Evolutionary conservation across 805 yeast species (phyloP).

Genomic region (Lipomyces kockii): DNA sequence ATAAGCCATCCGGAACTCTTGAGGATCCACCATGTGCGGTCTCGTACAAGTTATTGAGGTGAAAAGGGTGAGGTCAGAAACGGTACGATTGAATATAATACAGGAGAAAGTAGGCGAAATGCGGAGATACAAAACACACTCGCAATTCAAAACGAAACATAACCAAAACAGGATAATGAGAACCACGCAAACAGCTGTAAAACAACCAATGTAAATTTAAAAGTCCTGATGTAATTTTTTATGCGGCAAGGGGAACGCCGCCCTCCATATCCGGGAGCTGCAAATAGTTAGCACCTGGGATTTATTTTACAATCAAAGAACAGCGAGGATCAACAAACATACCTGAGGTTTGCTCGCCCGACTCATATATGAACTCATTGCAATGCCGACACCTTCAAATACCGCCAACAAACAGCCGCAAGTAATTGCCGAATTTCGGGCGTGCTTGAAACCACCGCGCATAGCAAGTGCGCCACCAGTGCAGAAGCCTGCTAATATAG

Average conservation of each 20-base stretch:
- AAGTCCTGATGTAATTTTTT: neutral
- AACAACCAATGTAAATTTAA: neutral
- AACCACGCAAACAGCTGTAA: neutral
- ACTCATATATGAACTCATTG: constrained; percentile 75
- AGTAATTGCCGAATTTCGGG: constrained; percentile 93
- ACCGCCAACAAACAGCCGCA: constrained; percentile 97
- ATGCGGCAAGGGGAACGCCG: constrained; percentile 6
- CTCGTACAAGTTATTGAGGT: neutral
- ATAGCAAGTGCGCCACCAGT: constrained; percentile 98
- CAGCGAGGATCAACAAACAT: neutral
- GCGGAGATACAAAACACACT: neutral
- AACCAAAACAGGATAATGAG: neutral
- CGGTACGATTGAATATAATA: constrained; percentile 13
- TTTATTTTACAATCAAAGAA: neutral
- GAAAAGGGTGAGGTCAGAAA: neutral
- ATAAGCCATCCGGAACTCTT: neutral
- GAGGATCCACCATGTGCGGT: neutral
- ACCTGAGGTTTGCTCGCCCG: constrained; percentile 55
- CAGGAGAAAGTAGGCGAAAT: constrained; percentile 14
- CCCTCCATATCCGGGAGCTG: constrained; percentile 9
- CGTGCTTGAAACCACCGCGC: constrained; percentile 98
- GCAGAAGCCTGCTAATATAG: constrained; percentile 95
- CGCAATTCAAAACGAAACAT: neutral
- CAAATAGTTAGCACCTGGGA: neutral
- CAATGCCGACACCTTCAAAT: constrained; percentile 97